Evolutionary conservation across 2,329 filamentous ascomycete genomes (phyloP), one percentile per base, ranked within the genome.

Genomic region (Calonectria pseudoturangicola): DNA sequence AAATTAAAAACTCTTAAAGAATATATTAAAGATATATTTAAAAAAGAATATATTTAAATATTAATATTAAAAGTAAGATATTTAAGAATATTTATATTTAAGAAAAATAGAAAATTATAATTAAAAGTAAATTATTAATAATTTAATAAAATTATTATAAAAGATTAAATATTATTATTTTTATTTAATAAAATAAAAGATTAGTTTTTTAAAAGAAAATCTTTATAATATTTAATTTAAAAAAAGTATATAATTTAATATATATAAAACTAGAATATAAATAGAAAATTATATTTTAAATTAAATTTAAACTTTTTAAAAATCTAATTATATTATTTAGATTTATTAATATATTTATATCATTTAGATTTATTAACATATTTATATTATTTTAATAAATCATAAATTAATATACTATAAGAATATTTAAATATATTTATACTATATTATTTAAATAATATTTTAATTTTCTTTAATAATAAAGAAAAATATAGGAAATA

Each of bases 221-320:
- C 1, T 77, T 76, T 71, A 76, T 39, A 12, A 28, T 21, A 13
- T 16, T 80, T 6, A 25, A 80, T 36, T 54, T 80, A 16, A 74
- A 76, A 33, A 33, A 51, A 70, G 68, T 50, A 4, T 86, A 83
- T 74, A 79, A 86, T 51, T 48, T 76, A 2, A 80, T 85, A 1
- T 33, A 74, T 12, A 84, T 86, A 25, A 75, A 21, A 21, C 21
- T 2, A 21, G 2, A 2, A 21, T 21, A 21, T 21, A 21, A 21
- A 21, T 21, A 21, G 21, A 21, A 21, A 21, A 21, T 21, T 21
- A 21, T 2, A 21, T 21, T 21, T 21, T 21, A 21, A 21, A 21
- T 2, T 21, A 21, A 21, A 21, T 21, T 21, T 21, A 21, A 21
- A 21, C 21, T 21, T 21, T 21, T 21, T 21, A 21, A 21, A 21